Evolutionary conservation across 441 rosid genomes (phyloP).

Genomic region (Mallotus japonicus): DNA sequence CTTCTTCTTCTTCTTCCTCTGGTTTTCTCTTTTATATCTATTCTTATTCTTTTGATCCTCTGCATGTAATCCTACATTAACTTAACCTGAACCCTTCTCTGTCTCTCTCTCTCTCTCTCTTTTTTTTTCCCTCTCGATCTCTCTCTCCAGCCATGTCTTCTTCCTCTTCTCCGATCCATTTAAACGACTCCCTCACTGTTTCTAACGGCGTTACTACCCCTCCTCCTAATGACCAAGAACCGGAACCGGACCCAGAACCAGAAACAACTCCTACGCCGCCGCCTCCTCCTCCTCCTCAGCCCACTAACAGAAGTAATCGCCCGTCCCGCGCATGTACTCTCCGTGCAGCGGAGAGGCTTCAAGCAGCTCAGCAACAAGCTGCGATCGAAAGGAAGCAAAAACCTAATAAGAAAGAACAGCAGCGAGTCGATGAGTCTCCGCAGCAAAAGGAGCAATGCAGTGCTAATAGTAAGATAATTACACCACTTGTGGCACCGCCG

Average conservation of each 20-base stretch:
- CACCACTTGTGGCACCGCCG: conserved; percentile 69
- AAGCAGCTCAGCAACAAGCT: conserved; percentile 43
- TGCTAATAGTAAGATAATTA: conserved; percentile 55
- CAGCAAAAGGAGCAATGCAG: conserved; percentile 50
- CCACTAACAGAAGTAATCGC: conserved; percentile 58
- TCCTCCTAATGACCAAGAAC: conserved; percentile 14
- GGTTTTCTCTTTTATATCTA: not conserved
- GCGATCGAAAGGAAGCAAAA: conserved; percentile 39
- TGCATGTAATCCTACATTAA: conserved; percentile 38
- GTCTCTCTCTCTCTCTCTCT: conserved; percentile 34
- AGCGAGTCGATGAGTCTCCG: conserved; percentile 36
- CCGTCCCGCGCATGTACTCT: conserved; percentile 95
- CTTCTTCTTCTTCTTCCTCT: conserved; percentile 8
- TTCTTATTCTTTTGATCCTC: conserved; percentile 33
- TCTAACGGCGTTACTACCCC: conserved; percentile 23
- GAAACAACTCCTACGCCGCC: conserved; percentile 18
- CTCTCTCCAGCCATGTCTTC: conserved; percentile 45
- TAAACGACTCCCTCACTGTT: conserved; percentile 26
- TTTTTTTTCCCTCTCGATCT: conserved; percentile 38
- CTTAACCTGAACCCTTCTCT: conserved; percentile 33
- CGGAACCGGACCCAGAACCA: conserved; percentile 17
- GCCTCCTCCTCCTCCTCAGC: conserved; percentile 20
- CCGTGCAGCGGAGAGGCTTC: conserved; percentile 49
- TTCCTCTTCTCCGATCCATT: conserved; percentile 55
- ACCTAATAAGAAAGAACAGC: conserved; percentile 34